Base-by-base conservation (phyloP, 257 asterid genomes). In the Penstemon davidsonii region DNA sequence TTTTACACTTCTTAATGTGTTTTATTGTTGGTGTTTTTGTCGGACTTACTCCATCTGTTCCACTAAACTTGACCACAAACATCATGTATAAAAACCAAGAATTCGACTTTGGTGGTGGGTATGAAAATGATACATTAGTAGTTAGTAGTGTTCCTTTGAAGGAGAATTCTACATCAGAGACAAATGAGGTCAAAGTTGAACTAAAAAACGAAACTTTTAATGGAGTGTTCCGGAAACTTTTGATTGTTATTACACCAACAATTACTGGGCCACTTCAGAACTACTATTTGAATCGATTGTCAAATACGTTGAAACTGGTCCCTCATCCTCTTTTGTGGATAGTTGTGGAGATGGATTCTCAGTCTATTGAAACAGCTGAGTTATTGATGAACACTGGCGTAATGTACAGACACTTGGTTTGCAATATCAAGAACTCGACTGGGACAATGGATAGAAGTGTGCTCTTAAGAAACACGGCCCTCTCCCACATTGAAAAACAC, bases 241-340 rank as follows among this genome's bases (percentile, higher is more conserved):
- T 90, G 82, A 86, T 90, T 49, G 60, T 86, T 68, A 91, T 88
- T 77, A 90, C 95, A 5, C 86, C 92, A 15, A 80, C 87, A 4
- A 70, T 68, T 41, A 71, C 75, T 36, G 67, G 81, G 53, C 84
- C 90, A 1, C 76, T 75, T 66, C 95, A 85, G 78, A 81, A 82
- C 13, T 74, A 86, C 69, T 77, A 83, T 73, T 62, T 90, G 71
- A 84, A 59, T 47, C 95, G 90, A 45, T 66, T 90, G 78, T 86
- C 89, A 0, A 84, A 81, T 62, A 84, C 89, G 5, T 76, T 90
- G 38, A 75, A 72, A 50, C 80, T 79, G 67, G 85, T 86, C 38
- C 77, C 77, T 8, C 81, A 80, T 58, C 97, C 97, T 57, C 73
- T 82, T 63, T 50, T 90, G 79, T 90, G 96, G 97, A 80, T 90